Percentiles rank a stretch among this genome's conserved stretches.
Conservation (phyloP, 768 basidiomycete genomes). For the Arthromyces matolae region DNA sequence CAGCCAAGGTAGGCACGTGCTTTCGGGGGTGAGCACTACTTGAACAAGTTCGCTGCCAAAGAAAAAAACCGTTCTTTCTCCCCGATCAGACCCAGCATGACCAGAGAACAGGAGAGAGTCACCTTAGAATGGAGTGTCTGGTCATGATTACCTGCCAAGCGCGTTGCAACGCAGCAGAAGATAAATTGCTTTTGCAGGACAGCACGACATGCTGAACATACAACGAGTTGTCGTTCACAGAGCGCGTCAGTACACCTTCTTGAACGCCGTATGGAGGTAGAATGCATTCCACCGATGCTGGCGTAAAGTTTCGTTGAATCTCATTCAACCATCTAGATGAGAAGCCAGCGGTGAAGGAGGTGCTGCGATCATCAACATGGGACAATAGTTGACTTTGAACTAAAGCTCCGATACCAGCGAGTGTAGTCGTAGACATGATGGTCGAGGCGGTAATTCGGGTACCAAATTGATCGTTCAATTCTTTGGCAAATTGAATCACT, state of each 20-base stretch:
- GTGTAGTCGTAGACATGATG: constrained; percentile 26
- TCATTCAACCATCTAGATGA: constrained; percentile 13
- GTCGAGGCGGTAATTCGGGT: constrained; percentile 22
- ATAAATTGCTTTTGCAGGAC: constrained; percentile 19
- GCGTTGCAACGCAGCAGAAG: constrained; percentile 20
- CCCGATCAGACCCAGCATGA: background rate
- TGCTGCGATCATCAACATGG: background rate
- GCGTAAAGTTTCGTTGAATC: constrained; percentile 14
- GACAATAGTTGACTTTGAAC: constrained; percentile 1
- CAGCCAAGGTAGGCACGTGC: constrained; percentile 15
- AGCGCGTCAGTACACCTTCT: constrained; percentile 43
- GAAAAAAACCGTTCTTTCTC: constrained; percentile 28
- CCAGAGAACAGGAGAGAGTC: background rate
- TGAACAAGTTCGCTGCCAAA: constrained; percentile 26
- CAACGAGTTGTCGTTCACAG: constrained; percentile 31
- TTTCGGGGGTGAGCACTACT: constrained; percentile 21
- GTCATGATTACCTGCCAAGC: constrained; percentile 32
- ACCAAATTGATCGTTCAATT: constrained; percentile 20
- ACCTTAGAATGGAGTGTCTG: constrained; percentile 28
- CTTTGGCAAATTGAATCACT: constrained; percentile 24
- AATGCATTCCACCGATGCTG: constrained; percentile 20
- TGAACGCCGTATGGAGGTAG: constrained; percentile 44
- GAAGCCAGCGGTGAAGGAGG: constrained; percentile 10
- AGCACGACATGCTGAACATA: constrained; percentile 45
- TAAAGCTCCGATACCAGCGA: constrained; percentile 22